Base-by-base conservation (phyloP, 495 filamentous ascomycete genomes). In the Cercophora sp. region DNA sequence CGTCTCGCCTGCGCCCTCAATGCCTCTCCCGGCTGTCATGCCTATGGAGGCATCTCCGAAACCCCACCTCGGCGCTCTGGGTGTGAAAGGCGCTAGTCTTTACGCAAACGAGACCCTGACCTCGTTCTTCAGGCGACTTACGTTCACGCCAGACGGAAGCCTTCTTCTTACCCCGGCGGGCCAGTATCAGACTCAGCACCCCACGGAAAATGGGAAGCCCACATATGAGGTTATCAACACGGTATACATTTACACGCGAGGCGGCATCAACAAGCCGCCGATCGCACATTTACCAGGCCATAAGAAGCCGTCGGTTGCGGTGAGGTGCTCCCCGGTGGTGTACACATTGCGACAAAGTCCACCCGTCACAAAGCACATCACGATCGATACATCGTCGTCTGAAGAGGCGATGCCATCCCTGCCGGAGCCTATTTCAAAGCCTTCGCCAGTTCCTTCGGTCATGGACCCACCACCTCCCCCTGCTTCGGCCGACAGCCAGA, bases 21-120 rank as follows among this genome's bases (percentile, higher is more conserved):
- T 97, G 63, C 94, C 94, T 19, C 72, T 99, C 25, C 94, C 94
- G 8, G 94, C 94, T 1, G 91, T 99, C n/a, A 95, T 94, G 79
- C 89, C 94, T 5, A 81, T 95, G 69, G 88, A 93, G 57, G 82
- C 86, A 9, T 94, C 91, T 2, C 88, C 88, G 15, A 93, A 89
- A 48, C 83, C 91, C 8, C 81, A 79, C 29, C 52, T 77, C 20
- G 68, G 22, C 76, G 82, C 15, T 47, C 85, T 31, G 88, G 86
- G 3, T 80, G 89, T n/a, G 36, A 85, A 83, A 64, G 96, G 96
- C 58, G 80, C 91, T 32, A 91, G 82, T 51, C 84, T 97, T 31
- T 99, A 99, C 68, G 89, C 87, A n/a, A 96, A 95, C 52, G 94
- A 99, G 70, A 96, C 91, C 0, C 82, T 96, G 26, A 97, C 90